Base-by-base conservation (phyloP, 2,329 filamentous ascomycete genomes). In the Emergomyces pasteurianus region DNA sequence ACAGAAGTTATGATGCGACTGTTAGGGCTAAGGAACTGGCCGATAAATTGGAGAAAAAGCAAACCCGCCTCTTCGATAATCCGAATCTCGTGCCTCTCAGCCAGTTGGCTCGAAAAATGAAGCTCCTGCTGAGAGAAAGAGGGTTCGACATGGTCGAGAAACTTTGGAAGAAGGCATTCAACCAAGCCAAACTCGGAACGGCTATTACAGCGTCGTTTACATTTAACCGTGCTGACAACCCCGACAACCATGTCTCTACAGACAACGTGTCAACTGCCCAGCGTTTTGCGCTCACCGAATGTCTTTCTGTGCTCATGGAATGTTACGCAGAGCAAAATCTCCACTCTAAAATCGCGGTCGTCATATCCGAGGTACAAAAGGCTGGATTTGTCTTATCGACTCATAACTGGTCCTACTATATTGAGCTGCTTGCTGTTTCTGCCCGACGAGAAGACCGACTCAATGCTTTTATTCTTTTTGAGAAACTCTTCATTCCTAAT, bases 331-430 rank as follows among this genome's bases (percentile, higher is more conserved):
- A 67, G 28, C 82, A 83, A 60, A 81, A 83, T 62, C 78, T 83
- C 55, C 74, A 84, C 7, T 69, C 73, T 12, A 79, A 77, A 23
- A 75, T 89, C 14, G 69, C 78, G 5, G 62, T 75, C 8, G 73
- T 82, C 18, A 72, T 91, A 34, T 72, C 78, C 26, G 73, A 80
- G n/a, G 77, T 92, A 12, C 77, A 83, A 9, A 70, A 72, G 1
- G 79, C 81, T 47, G 92, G 92, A 12, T 96, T 92, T 76, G 76
- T 78, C 34, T 74, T 96, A 61, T 86, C 90, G 68, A 86, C 83
- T 70, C 81, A 81, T 67, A 91, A 89, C 66, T 95, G 90, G 90
- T 94, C 95, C 70, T 79, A 82, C 58, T 86, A 89, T 65, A 81
- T 96, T 60, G 83, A 87, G 67, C 74, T 80, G 58, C 83, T 96